Base-by-base conservation (phyloP, 1,284 basidiomycete species). In the Rhodotorula sp. region DNA sequence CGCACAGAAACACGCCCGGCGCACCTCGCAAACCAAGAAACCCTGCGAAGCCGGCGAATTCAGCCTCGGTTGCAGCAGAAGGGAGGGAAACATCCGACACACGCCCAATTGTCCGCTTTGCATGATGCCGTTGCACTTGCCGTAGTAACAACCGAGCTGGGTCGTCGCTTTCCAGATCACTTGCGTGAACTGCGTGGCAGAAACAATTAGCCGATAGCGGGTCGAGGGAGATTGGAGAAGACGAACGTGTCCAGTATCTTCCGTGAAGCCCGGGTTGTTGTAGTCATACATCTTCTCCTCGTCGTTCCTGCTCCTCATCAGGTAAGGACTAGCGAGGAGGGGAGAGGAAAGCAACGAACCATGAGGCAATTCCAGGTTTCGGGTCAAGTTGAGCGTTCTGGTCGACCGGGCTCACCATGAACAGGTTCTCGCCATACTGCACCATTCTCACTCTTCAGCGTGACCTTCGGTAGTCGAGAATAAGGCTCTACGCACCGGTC, bases 391-490 rank as follows among this genome's bases (percentile, higher is more conserved):
- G 34, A 13, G 56, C 48, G 7, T 59, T 34, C 19, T 54, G n/a
- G 34, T 47, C 2, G 36, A 55, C 22, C 6, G 11, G 39, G 44
- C 15, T 3, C 52, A 52, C 9, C 20, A 58, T 59, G 22, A 58
- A 66, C 11, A 70, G 53, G 54, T 70, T 70, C 61, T 70, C 68
- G 9, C 68, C 68, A 27, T 70, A 70, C 68, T 65, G 30, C 47
- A 10, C n/a, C 27, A 29, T 27, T 20, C 10, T 11, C 20, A 20
- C 13, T 10, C 7, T 4, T 2, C 17, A 46, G 49, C 48, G 39
- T 36, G 8, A 9, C 19, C 11, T 32, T 17, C 19, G 51, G 59
- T n/a, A 11, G 47, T 4, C 22, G 27, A 32, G 17, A 24, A 20
- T 8, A 8, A 19, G 17, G 3, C 22, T 15, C 4, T 1, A 13